phyloP scores from a whole-genome alignment of 176 grass and related monocot genomes.

The Aegilops bicornis region DNA sequence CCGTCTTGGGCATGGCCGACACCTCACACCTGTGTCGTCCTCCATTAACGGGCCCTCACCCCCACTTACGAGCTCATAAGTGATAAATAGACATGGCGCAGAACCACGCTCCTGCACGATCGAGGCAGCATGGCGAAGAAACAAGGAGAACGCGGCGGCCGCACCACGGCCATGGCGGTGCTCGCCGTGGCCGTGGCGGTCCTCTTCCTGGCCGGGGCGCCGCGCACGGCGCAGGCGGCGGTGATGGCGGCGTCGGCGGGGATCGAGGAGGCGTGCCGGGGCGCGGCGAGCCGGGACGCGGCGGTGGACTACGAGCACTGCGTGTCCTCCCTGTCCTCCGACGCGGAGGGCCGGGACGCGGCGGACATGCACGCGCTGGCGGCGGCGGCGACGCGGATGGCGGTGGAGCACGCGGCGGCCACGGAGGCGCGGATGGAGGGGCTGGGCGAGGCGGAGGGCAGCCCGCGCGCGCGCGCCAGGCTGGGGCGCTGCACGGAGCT shows the following conservation, averaged over 20 bases:
- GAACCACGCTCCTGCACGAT: not conserved
- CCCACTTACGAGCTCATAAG: not conserved
- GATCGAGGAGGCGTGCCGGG: conserved; percentile 42
- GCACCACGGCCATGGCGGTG: not conserved
- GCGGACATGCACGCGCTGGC: conserved; percentile 34
- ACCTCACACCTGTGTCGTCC: conserved; percentile 2
- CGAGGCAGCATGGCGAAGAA: not conserved
- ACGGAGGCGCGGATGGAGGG: conserved; percentile 44
- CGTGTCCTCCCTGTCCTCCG: conserved; percentile 31
- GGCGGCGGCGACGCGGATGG: conserved; percentile 24
- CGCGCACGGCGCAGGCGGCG: not conserved
- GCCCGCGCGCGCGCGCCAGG: conserved; percentile 14
- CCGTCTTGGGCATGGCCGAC: not conserved
- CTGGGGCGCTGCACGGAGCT: conserved; percentile 38
- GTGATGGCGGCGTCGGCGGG: not conserved
- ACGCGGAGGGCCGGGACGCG: conserved; percentile 3
- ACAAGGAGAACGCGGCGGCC: not conserved
- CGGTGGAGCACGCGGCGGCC: conserved; percentile 37
- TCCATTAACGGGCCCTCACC: not conserved
- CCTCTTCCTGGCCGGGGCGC: not conserved
- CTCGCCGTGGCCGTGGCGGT: not conserved
- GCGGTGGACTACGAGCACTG: conserved; percentile 37
- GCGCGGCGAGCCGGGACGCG: not conserved
- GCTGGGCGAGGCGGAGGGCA: conserved; percentile 35
- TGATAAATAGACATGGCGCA: not conserved